A percentile compares a stretch with the other conserved stretches of the same genome.
These are phyloP conservation scores for Croton laevigatus DNA, from an alignment of 441 rosid genomes.

Conservation along the genomic window DNA sequence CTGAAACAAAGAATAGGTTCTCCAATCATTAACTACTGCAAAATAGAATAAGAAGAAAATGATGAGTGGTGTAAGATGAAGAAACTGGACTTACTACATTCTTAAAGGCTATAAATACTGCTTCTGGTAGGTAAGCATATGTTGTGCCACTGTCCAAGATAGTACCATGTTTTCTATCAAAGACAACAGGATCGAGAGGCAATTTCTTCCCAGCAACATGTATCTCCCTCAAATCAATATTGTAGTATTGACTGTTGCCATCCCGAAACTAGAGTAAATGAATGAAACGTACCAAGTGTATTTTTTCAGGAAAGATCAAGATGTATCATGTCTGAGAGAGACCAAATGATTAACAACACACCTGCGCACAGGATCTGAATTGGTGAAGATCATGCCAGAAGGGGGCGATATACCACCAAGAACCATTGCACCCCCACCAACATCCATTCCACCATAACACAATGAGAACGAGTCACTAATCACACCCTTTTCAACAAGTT, in stretches of 20 bases:
- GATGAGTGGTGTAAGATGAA: background rate
- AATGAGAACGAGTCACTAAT: conserved; percentile 83
- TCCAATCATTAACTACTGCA: background rate
- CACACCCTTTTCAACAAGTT: conserved; percentile 71
- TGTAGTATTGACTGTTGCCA: conserved; percentile 97
- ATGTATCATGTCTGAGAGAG: conserved; percentile 2
- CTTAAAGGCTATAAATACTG: conserved; percentile 69
- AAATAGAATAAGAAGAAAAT: background rate
- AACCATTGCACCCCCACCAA: conserved; percentile 95
- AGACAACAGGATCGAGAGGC: conserved; percentile 51
- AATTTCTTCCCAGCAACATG: conserved; percentile 85
- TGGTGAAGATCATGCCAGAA: conserved; percentile 59
- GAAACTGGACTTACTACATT: conserved; percentile 55
- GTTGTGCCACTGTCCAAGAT: conserved; percentile 92
- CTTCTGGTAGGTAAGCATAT: conserved; percentile 83
- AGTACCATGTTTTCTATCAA: conserved; percentile 77
- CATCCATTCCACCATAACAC: conserved; percentile 92
- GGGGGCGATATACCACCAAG: conserved; percentile 80
- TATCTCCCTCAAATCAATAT: conserved; percentile 87
- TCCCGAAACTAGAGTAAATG: conserved; percentile 96
- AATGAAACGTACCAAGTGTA: conserved; percentile 64
- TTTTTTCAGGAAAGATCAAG: conserved; percentile 43
- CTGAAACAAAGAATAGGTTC: background rate
- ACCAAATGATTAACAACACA: conserved; percentile 35
- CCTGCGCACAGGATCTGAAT: conserved; percentile 79